Evolutionary conservation across 495 filamentous ascomycete species (phyloP), one percentile per base, ranked within the genome.

Genomic region (Lasiosphaeris hirsuta): DNA sequence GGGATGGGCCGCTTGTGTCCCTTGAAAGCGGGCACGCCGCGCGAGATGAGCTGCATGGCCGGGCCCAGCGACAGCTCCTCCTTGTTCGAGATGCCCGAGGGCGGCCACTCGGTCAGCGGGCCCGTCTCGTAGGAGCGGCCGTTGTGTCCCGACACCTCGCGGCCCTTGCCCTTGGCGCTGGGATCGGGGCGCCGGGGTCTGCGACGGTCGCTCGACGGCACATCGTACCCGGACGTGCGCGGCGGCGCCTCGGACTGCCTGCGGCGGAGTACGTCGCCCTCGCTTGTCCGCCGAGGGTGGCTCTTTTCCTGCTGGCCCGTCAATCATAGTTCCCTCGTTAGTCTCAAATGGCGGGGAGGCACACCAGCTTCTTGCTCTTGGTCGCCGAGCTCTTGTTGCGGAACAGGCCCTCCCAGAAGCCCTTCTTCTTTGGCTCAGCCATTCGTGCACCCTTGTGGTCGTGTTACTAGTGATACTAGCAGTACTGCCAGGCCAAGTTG

Each of bases 61-160:
- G 75, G 69, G 23, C 71, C 72, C 3, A 75, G 72, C 7, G 69
- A 64, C 23, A 80, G 66, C 58, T 78, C 73, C 57, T 78, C 74
- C 42, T 61, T 42, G 43, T 60, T 71, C 7, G 75, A 69, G 51
- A 79, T 67, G 44, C 74, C 74, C 4, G 70, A 65, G 0, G 77
- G 77, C 13, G 77, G 77, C 77, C 77, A 80, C 59, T 73, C 71
- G 30, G 73, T 72, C 42, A 77, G 63, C 14, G 77, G 75, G 9
- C 69, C 62, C 6, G 61, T 55, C 10, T 76, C 72, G 54, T 75
- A 65, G 46, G 54, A 48, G 10, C 49, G 45, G 45, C 69, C 69
- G 45, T 30, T 30, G 23, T 30, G 23, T 5, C 68, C 69, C 13
- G 57, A 23, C 41, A 66, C 58, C 42, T 73, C 72, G 18, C 63